These are phyloP conservation scores for Suhomyces sp. DNA, from an alignment of 805 yeast species.

Conservation along the genomic window DNA sequence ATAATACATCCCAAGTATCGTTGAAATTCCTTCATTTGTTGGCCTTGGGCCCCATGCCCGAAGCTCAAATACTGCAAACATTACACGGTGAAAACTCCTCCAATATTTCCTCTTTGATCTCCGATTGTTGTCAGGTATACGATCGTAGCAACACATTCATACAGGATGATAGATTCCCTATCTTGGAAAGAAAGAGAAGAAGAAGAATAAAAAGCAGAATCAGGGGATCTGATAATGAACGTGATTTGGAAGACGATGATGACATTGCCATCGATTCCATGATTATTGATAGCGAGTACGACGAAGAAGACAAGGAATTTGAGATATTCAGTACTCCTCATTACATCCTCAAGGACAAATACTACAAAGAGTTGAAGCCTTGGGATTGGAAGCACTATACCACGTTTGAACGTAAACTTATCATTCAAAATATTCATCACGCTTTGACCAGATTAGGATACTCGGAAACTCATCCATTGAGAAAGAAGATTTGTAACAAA, in stretches of 20 bases:
- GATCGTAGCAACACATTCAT: conserved; percentile 32
- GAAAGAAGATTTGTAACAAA: conserved; percentile 28
- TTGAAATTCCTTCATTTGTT: conserved; percentile 42
- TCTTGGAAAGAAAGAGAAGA: conserved; percentile 20
- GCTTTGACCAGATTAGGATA: conserved; percentile 44
- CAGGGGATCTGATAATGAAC: conserved; percentile 16
- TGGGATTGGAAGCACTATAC: conserved; percentile 36
- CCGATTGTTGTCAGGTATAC: conserved; percentile 29
- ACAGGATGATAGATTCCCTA: conserved; percentile 26
- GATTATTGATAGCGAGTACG: conserved; percentile 11
- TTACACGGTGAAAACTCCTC: conserved; percentile 17
- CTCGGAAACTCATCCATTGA: conserved; percentile 43
- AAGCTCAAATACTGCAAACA: conserved; percentile 23
- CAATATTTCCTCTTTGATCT: conserved; percentile 24
- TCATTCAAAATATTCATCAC: conserved; percentile 33
- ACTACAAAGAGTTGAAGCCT: conserved; percentile 40
- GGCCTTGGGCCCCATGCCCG: conserved; percentile 49
- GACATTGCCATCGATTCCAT: conserved; percentile 10
- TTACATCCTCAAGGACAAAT: conserved; percentile 39
- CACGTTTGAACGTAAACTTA: conserved; percentile 29
- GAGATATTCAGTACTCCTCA: conserved; percentile 5
- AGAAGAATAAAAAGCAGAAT: conserved; percentile 24
- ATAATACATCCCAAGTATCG: conserved; percentile 5
- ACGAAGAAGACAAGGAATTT: conserved; percentile 7
- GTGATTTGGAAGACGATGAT: conserved; percentile 3